Evolutionary conservation across 2,329 filamentous ascomycete species (phyloP).

Genomic region (Aspergillus sp.): DNA sequence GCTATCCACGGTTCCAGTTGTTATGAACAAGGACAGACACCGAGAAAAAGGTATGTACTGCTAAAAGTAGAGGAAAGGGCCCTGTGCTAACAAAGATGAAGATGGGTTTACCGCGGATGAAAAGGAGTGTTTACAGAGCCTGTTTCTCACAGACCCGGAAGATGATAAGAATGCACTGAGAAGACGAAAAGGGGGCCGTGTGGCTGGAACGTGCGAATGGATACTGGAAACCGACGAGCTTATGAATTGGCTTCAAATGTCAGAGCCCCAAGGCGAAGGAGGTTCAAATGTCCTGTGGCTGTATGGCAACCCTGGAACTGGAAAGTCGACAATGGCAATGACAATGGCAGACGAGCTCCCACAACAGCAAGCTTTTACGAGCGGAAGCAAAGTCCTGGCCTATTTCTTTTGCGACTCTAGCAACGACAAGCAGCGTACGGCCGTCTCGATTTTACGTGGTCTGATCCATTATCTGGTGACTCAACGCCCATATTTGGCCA

Average conservation of each 20-base stretch:
- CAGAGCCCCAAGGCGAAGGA: neutral
- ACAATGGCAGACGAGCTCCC: neutral
- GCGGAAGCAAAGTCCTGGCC: neutral
- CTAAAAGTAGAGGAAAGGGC: no score
- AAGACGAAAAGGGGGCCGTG: neutral
- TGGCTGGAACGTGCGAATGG: neutral
- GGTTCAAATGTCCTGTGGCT: constrained; percentile 1
- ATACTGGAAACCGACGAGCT: neutral
- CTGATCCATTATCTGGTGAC: neutral
- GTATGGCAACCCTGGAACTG: constrained; percentile 1
- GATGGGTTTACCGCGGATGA: neutral
- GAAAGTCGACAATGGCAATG: neutral
- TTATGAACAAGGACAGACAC: no score
- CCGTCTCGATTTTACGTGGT: neutral
- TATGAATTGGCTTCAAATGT: neutral
- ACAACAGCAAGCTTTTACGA: neutral
- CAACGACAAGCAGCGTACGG: neutral
- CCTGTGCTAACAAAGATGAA: no score
- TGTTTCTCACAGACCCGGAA: neutral
- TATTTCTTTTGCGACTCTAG: constrained; percentile 5
- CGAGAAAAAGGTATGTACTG: no score
- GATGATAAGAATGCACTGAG: constrained; percentile 2
- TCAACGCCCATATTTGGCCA: neutral
- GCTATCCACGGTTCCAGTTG: neutral
- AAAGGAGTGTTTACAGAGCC: neutral